Evolutionary conservation across 2,329 filamentous ascomycete genomes (phyloP), one percentile per base, ranked within the genome.

Genomic region (Lachnellula cervina): DNA sequence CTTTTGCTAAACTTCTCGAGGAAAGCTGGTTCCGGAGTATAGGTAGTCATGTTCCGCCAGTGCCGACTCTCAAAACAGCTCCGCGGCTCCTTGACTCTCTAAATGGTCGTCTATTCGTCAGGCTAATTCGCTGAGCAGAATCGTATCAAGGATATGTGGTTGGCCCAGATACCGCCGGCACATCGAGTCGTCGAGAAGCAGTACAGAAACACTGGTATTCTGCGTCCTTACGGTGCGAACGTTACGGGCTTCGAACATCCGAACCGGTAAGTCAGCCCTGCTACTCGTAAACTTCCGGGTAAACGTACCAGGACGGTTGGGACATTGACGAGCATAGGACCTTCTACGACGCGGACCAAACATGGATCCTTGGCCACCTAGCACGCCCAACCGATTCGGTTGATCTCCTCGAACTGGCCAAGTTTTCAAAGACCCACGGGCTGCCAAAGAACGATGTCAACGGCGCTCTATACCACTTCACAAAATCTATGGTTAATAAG

Each of bases 191-290:
- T 42, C 9, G 49, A 51, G 37, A 6, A 42, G 5, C 35, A 25
- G 7, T 52, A 52, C 40, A 19, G 50, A 14, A 14, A 45, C 13
- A 52, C 50, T 19, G 50, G 50, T 11, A 16, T 52, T 46, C 50
- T 52, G 7, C 21, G 37, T 17, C 50, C 50, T 13, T 45, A 34
- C 25, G 50, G 28, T 34, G 28, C 38, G 6, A 19, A 13, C 2
- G 14, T 19, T 17, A 16, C 14, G 9, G 14, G n/a, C 8, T 52
- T 52, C 28, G 5, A 4, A 4, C 21, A 16, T 13, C 38, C 50
- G 32, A 52, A 52, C 19, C 23, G 3, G 50, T 52, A n/a, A 52
- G 40, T 47, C 17, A 19, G 13, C 17, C 21, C 14, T 14, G n/a
- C 21, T 11, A n/a, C n/a, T n/a, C n/a, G n/a, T n/a, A 25, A 13